phyloP scores from a whole-genome alignment of 2,329 filamentous ascomycete genomes.

The Cytospora schulzeri region DNA sequence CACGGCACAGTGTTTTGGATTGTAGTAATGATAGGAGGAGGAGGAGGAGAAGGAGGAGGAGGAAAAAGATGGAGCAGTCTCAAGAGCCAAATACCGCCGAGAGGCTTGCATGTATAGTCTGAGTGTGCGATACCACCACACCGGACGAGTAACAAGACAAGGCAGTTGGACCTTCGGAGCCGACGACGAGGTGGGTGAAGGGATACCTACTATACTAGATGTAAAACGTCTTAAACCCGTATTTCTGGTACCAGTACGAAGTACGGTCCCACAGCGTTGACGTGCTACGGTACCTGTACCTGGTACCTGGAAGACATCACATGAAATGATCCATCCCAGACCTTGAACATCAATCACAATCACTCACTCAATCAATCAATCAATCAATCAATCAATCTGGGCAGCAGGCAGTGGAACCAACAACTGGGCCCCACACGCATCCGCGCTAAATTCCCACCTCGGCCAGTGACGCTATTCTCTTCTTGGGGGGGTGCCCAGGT shows the following conservation, averaged over 20 bases:
- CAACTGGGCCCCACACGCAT: not conserved
- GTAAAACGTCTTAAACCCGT: not conserved
- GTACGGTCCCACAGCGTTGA: not conserved
- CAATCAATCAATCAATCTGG: not conserved
- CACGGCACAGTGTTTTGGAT: conserved; percentile 6
- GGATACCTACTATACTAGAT: not conserved
- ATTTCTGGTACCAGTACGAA: not conserved
- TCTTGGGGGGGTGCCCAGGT: not conserved
- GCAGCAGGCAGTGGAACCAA: not conserved
- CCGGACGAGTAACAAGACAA: not conserved
- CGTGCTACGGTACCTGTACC: not conserved
- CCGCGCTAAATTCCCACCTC: not conserved
- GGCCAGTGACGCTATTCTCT: conserved; percentile 1
- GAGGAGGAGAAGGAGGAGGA: not conserved
- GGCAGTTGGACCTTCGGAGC: not conserved
- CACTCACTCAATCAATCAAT: not conserved
- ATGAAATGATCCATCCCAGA: not conserved
- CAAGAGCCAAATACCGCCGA: not conserved
- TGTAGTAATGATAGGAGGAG: not conserved
- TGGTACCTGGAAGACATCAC: not conserved
- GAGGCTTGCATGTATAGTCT: not conserved
- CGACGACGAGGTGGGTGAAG: not conserved
- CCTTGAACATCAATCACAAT: not conserved
- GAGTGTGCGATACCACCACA: not conserved
- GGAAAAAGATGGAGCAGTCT: not conserved